These are phyloP conservation scores for Lachnellula hyalina DNA, from an alignment of 2,329 filamentous ascomycete species.

Conservation along the genomic window DNA sequence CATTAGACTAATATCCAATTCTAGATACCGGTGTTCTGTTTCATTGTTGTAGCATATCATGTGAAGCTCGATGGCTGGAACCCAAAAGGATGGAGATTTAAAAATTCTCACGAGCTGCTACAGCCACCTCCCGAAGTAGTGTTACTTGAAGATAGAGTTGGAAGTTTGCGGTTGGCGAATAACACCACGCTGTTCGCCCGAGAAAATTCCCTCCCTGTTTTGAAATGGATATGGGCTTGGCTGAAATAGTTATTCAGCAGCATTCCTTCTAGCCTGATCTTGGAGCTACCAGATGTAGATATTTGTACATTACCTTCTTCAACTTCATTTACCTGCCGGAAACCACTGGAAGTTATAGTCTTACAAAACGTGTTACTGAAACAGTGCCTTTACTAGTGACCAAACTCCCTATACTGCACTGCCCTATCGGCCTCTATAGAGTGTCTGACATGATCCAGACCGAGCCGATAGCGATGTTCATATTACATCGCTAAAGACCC, in stretches of 20 bases:
- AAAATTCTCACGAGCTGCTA: not conserved
- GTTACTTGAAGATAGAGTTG: not conserved
- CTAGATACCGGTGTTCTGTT: not conserved
- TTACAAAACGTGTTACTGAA: too few species aligned
- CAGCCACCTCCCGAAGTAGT: not conserved
- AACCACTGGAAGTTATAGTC: too few species aligned
- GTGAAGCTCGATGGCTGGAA: conserved; percentile 1
- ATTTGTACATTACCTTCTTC: too few species aligned
- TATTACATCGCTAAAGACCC: too few species aligned
- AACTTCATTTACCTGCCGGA: too few species aligned
- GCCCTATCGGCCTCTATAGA: too few species aligned
- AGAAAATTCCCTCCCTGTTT: not conserved
- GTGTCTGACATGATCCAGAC: too few species aligned
- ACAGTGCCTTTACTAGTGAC: too few species aligned
- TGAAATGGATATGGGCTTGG: conserved; percentile 1
- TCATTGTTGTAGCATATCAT: conserved; percentile 1
- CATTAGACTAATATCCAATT: not conserved
- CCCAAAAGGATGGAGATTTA: not conserved
- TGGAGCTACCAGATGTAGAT: too few species aligned
- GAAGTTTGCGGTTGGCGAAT: not conserved
- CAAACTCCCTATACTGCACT: too few species aligned
- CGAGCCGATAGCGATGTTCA: too few species aligned
- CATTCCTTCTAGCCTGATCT: too few species aligned
- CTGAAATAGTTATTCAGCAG: not conserved
- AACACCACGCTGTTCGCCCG: not conserved